A percentile compares a stretch with the other conserved stretches of the same genome.
Conservation (phyloP, 371 early-diverging fungal species). For the Mycotypha africana region DNA sequence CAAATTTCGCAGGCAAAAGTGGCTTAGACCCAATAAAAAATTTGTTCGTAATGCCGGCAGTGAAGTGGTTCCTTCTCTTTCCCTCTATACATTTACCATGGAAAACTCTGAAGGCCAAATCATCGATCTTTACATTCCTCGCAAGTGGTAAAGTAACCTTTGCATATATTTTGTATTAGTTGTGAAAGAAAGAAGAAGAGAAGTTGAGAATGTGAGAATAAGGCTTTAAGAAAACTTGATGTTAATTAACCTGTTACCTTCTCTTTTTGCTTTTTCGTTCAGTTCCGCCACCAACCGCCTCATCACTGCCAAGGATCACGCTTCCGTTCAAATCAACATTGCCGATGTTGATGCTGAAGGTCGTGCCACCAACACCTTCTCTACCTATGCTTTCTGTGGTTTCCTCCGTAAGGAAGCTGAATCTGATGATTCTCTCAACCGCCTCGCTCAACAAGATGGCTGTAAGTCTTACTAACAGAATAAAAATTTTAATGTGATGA, state of each 20-base stretch:
- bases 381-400: slow-evolving; percentile 92
- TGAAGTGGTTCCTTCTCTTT: slow-evolving; percentile 16
- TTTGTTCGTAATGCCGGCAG: slow-evolving; percentile 7
- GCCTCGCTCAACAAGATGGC: slow-evolving; percentile 90
- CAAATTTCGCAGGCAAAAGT: no score
- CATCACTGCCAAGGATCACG: slow-evolving; percentile 87
- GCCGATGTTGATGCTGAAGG: slow-evolving; percentile 92
- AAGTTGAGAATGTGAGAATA: no score
- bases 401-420: slow-evolving; percentile 89
- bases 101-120: slow-evolving; percentile 70
- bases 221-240: no score
- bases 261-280: slow-evolving; percentile 2
- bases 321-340: slow-evolving; percentile 97
- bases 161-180: no score
- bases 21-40: slow-evolving; percentile 21
- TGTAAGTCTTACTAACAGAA: slow-evolving; percentile 28
- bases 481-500: background rate
- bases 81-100: slow-evolving; percentile 34
- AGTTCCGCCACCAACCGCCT: slow-evolving; percentile 52
- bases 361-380: slow-evolving; percentile 67
- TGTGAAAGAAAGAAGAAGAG: no score
- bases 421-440: slow-evolving; percentile 96
- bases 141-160: slow-evolving; percentile 77
- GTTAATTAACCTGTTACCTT: no score
- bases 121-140: slow-evolving; percentile 92